Evolutionary conservation across 23 red algal genomes (phyloP), one percentile per base, ranked within the genome.

Genomic region (Gracilaria vermiculophylla): DNA sequence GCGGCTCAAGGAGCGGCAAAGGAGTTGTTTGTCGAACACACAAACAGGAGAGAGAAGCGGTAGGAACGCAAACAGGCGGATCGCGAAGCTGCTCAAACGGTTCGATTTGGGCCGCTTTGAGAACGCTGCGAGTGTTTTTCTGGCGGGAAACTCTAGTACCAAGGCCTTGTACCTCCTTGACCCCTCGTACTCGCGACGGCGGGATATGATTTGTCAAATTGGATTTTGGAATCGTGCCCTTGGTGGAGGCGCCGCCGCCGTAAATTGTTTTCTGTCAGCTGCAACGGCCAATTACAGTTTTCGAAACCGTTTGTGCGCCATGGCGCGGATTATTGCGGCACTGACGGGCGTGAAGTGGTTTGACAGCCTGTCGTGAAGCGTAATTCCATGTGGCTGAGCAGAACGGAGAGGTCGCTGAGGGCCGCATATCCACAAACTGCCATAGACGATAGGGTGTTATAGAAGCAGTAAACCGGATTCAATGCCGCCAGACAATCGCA

Each of bases 131-230:
- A 40, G 28, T 19, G 67, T 3, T 45, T 21, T 70, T 70, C 64
- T 73, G 67, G 67, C 67, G 67, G 67, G 67, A 73, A 73, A 73
- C 42, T 7, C 40, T 73, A 73, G 40, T 73, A 73, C 67, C 40
- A n/a, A 47, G 39, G 28, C 67, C 67, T 73, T 73, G 67, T 73
- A 73, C 67, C 67, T 73, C 67, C 39, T 12, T 73, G 67, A 73
- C 67, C 67, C 67, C 67, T 73, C 67, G 42, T 73, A 73, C 67
- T 73, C 67, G 67, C 36, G 67, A 47, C 40, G 67, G 67, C 67
- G 67, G 40, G 1, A 73, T 28, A 73, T 73, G 67, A 73, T 73
- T 73, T 73, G 67, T 73, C 37, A 48, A 47, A 48, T 45, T 73
- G 32, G 20, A 73, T 28, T 73, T 47, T 28, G 4, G 67, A 73